Base-by-base conservation (phyloP, 2,329 filamentous ascomycete species). In the Colletotrichum kahawae region DNA sequence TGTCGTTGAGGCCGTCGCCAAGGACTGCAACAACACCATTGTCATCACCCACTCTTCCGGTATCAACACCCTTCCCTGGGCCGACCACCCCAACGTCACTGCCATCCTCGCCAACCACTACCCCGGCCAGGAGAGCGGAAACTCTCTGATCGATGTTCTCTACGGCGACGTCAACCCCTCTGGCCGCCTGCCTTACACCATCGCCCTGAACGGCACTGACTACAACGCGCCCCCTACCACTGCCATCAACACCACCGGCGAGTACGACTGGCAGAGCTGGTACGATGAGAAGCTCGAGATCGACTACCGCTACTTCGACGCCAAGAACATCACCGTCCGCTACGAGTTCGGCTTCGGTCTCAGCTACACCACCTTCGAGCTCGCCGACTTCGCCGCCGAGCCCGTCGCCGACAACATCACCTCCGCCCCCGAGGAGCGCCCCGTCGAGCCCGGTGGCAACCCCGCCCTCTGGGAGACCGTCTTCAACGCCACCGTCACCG, bases 41-140 rank as follows among this genome's bases (percentile, higher is more conserved):
- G 93, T 95, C 0, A 87, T 95, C 1, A 86, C 93, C 3, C 93
- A 95, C 81, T 93, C 92, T 2, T 93, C 95, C 29, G 93, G 93
- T 0, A 90, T 94, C 77, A 82, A 90, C 5, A 84, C 91, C 80
- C 87, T 91, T 73, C 85, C 90, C 4, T 92, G 88, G 81, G 87
- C 76, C 10, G 88, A 94, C 72, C 87, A 93, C 5, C 88, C 91
- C 0, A 88, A 91, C 3, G 90, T 95, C 77, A 93, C 93, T 78
- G 90, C 91, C 16, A 90, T 95, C 3, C 81, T 95, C 27, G 88
- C 93, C 54, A 93, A 93, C 24, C 92, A 95, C 80, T 87, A 95
- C 2, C 94, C 93, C 0, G 93, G 93, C 2, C 92, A 95, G 79
- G 93, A 95, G 83, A 93, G 92, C 13, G 93, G 93, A 34, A 88